Percentiles rank a stretch among this genome's conserved stretches.
phyloP scores from a whole-genome alignment of 2,329 filamentous ascomycete species.

The Venturia oleaginea region DNA sequence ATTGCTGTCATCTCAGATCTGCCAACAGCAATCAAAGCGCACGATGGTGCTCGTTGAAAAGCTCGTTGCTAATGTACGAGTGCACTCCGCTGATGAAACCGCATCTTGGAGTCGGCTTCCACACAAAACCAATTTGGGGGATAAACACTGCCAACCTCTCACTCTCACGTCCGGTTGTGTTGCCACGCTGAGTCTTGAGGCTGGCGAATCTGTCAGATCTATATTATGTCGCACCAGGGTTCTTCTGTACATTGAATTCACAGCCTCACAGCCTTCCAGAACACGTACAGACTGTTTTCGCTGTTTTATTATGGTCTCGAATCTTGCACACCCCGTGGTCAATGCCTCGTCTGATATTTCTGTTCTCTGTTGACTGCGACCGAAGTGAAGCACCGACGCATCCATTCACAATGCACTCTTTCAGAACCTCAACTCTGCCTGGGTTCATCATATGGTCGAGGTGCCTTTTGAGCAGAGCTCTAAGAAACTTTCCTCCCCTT shows the following conservation, averaged over 20 bases:
- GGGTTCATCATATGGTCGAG: background rate
- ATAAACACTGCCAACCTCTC: background rate
- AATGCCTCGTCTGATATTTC: background rate
- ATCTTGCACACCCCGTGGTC: background rate
- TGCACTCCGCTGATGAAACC: background rate
- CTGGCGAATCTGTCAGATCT: background rate
- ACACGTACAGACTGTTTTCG: background rate
- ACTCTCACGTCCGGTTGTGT: background rate
- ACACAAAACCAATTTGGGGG: background rate
- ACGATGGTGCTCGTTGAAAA: too few species aligned
- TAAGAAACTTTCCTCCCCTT: background rate
- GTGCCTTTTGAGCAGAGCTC: background rate
- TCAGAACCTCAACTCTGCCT: background rate
- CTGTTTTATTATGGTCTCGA: slow-evolving; percentile 3
- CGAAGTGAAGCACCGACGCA: slow-evolving; percentile 2
- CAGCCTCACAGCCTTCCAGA: background rate
- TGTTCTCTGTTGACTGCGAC: slow-evolving; percentile 6
- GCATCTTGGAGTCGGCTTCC: background rate
- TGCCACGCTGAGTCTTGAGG: background rate
- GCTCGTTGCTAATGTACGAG: background rate
- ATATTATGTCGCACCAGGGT: background rate
- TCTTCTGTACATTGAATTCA: background rate
- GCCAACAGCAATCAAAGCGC: background rate
- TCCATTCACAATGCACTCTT: background rate
- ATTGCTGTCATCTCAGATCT: background rate